Evolutionary conservation across 2,329 filamentous ascomycete genomes (phyloP).

Genomic region (Orbilia javanica): DNA sequence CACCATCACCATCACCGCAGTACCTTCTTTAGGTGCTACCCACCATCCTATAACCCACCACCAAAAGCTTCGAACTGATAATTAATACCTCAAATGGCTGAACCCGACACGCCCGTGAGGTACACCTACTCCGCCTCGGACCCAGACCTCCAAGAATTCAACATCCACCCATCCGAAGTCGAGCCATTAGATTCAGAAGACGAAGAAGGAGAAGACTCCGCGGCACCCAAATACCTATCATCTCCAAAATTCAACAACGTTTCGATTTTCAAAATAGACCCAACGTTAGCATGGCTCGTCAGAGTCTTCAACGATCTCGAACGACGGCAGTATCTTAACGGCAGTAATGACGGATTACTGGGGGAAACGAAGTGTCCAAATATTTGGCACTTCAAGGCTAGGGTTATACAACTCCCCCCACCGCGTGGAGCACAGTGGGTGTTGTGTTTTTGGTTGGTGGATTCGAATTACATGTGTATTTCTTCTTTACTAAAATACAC

Average conservation of each 20-base stretch:
- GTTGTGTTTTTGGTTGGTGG: slow-evolving; percentile 16
- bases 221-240: too few relatives aligned
- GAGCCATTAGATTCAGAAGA: not conserved
- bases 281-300: slow-evolving; percentile 31
- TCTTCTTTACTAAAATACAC: slow-evolving; percentile 18
- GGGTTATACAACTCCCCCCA: slow-evolving; percentile 21
- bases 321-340: not conserved
- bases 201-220: too few relatives aligned
- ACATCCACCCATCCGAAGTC: not conserved
- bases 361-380: slow-evolving; percentile 9
- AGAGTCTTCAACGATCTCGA: slow-evolving; percentile 51
- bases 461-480: slow-evolving; percentile 31
- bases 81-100: too few relatives aligned
- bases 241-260: not conserved
- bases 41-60: too few relatives aligned
- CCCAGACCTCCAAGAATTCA: not conserved
- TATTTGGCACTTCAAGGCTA: slow-evolving; percentile 55
- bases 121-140: not conserved
- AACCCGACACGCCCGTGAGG: too few relatives aligned
- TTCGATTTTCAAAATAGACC: not conserved
- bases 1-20: too few relatives aligned
- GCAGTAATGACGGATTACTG: too few relatives aligned
- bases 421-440: slow-evolving; percentile 21
- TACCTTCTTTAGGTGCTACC: too few relatives aligned
- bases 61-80: too few relatives aligned